Conservation (phyloP, 1,139 yeast genomes). For the Kazachstania sp. region DNA sequence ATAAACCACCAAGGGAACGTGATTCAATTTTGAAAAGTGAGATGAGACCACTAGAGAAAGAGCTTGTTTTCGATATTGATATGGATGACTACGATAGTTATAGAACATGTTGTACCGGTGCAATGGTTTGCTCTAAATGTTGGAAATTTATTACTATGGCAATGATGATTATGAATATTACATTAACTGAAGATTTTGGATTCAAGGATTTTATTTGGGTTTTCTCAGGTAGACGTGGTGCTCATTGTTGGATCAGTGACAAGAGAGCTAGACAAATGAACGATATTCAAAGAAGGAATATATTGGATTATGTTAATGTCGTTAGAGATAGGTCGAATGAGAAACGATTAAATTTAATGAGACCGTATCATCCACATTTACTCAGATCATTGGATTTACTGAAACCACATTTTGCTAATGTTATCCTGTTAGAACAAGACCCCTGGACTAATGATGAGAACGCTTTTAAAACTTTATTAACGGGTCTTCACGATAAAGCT, state of each 20-base stretch:
- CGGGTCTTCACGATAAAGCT: constrained; percentile 52
- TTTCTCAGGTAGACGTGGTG: constrained; percentile 97
- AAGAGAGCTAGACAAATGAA: constrained; percentile 64
- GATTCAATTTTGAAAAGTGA: constrained; percentile 71
- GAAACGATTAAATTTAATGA: constrained; percentile 45
- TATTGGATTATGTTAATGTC: constrained; percentile 77
- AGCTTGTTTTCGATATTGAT: constrained; percentile 93
- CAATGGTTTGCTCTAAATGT: constrained; percentile 78
- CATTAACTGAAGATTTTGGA: constrained; percentile 82
- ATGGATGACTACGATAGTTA: constrained; percentile 91
- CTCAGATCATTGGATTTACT: constrained; percentile 65
- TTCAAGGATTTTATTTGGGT: constrained; percentile 86
- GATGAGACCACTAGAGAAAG: constrained; percentile 75
- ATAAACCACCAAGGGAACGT: constrained; percentile 77
- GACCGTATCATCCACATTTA: constrained; percentile 87
- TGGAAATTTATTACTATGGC: constrained; percentile 95
- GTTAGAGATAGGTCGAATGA: constrained; percentile 44
- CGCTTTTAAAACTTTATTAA: constrained; percentile 44
- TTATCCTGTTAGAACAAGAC: constrained; percentile 73
- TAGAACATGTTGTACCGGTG: constrained; percentile 87
- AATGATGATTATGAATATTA: constrained; percentile 59
- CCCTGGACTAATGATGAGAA: constrained; percentile 59
- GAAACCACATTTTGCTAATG: constrained; percentile 52
- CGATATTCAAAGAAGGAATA: constrained; percentile 65
- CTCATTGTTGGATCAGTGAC: constrained; percentile 98